Evolutionary conservation across 73 alveolate genomes (phyloP), one percentile per base, ranked within the genome.

Genomic region (Diophrys sp.): DNA sequence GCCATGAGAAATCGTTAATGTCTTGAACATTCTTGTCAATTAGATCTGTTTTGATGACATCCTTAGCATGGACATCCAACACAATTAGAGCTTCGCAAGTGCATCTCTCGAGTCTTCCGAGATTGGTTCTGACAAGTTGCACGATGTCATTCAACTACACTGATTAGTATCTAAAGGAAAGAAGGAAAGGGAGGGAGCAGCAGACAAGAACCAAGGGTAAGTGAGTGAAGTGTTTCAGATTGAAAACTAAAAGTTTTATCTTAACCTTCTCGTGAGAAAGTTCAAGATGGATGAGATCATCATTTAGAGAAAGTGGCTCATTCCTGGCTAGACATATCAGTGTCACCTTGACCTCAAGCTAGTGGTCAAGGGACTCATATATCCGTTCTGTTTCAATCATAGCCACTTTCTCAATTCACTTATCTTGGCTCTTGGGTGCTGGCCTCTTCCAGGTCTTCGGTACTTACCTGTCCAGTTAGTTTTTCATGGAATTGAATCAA

Each of bases 121-220:
- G 97, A 77, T 98, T 97, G n/a, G 98, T 97, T 86, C 99, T 91
- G 30, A 98, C 99, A 77, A 98, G 82, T 31, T 91, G 98, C 68
- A 98, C 99, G 53, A 97, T 93, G 72, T 96, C 98, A 78, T 96
- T 85, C 75, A 98, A 93, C 95, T 97, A n/a, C n/a, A n/a, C n/a
- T n/a, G n/a, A n/a, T n/a, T n/a, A n/a, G n/a, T n/a, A n/a, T n/a
- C n/a, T 90, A 28, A 80, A 56, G 33, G 31, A 34, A 8, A 5
- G 23, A 26, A 54, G 81, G 14, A 70, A 8, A 23, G 5, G 26
- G 26, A 25, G 72, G 14, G 14, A 53, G 31, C 27, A 30, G 72
- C 27, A 44, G 67, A 79, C 14, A 32, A 67, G 25, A 23, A 24
- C 25, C 53, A 55, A 23, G 84, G 67, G 1, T 62, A 14, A 14